Evolutionary conservation across 305 asterid genomes (phyloP).

Genomic region (Fraxinus floribunda): DNA sequence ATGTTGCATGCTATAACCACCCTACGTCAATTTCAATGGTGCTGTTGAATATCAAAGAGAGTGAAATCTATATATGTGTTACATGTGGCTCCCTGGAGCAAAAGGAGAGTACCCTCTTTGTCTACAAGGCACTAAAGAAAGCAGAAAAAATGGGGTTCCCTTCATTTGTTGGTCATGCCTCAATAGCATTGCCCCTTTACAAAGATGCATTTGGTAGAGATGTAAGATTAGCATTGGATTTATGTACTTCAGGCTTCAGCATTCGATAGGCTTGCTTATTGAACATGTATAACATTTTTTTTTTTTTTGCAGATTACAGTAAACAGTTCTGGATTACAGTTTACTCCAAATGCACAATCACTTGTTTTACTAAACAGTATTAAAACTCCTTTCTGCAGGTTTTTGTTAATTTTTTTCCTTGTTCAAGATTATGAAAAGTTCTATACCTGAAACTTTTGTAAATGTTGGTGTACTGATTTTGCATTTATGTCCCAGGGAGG

Average conservation of each 20-base stretch:
- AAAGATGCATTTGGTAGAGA: conserved; percentile 49
- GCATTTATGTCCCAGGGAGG: conserved; percentile 49
- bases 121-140: conserved; percentile 53
- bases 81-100: conserved; percentile 54
- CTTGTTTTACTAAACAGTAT: conserved; percentile 68
- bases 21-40: conserved; percentile 70
- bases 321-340: conserved; percentile 63
- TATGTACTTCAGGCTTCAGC: neutral
- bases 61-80: conserved; percentile 57
- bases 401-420: conserved; percentile 23
- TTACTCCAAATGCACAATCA: conserved; percentile 67
- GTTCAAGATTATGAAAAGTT: conserved; percentile 19
- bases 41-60: conserved; percentile 56
- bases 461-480: conserved; percentile 25
- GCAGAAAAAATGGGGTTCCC: conserved; percentile 68
- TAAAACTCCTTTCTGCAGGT: conserved; percentile 82
- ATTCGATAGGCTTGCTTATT: conserved; percentile 15
- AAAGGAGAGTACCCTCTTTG: conserved; percentile 50
- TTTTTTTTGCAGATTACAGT: conserved; percentile 48
- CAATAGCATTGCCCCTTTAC: conserved; percentile 47
- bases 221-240: conserved; percentile 48
- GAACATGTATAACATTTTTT: conserved; percentile 16
- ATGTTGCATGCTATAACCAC: conserved; percentile 61
- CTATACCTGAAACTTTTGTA: conserved; percentile 8
- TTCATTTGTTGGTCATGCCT: conserved; percentile 63